Percentiles rank a stretch among this genome's conserved stretches.
Conservation (phyloP, 306 rosid species). For the Purshia tridentata region DNA sequence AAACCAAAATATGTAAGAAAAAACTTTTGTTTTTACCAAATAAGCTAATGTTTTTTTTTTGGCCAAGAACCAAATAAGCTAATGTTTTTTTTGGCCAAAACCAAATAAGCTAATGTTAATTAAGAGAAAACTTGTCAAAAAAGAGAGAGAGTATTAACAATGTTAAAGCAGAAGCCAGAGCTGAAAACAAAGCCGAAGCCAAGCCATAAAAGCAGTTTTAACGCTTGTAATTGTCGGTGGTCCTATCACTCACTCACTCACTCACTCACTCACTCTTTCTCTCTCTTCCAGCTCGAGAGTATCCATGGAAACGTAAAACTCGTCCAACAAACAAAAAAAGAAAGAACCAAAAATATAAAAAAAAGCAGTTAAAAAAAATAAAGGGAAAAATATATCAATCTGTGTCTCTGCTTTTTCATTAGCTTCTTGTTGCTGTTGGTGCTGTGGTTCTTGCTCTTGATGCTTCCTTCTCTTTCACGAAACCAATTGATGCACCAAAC, state of each 20-base stretch:
- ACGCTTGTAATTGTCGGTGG: conserved; percentile 55
- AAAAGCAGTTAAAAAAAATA: background rate
- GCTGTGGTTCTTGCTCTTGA: conserved; percentile 21
- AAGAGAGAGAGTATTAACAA: background rate
- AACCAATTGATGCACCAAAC: conserved; percentile 45
- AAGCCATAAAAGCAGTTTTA: conserved; percentile 19
- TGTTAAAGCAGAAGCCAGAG: background rate
- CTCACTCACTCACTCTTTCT: background rate
- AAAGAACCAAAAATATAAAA: background rate
- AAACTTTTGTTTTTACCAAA: no score
- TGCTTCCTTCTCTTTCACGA: conserved; percentile 55
- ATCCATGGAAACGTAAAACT: conserved; percentile 44
- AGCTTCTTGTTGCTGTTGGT: conserved; percentile 22
- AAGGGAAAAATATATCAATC: background rate
- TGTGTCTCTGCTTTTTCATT: background rate
- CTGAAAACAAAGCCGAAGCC: conserved; percentile 11
- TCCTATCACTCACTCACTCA: background rate
- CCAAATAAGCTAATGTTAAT: no score
- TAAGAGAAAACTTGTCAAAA: no score
- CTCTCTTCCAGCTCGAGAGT: background rate
- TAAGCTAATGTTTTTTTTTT: no score
- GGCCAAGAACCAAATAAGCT: no score
- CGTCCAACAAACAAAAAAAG: conserved; percentile 15
- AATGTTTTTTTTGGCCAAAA: no score
- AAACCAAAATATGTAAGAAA: no score